Base-by-base conservation (phyloP, 768 basidiomycete species). In the Phaeotremella fagi region DNA sequence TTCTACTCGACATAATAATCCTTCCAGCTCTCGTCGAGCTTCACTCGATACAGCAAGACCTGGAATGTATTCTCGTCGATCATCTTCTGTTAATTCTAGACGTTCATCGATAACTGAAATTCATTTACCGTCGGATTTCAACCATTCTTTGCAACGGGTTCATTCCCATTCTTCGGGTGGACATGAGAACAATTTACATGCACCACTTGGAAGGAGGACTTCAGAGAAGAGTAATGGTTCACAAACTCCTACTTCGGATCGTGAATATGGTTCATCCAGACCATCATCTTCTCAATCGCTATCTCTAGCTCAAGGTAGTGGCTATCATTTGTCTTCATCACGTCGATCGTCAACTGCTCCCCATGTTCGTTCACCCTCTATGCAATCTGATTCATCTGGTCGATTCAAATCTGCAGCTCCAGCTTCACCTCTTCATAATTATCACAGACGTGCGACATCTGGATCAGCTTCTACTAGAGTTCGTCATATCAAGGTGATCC, bases 41-140 rank as follows among this genome's bases (percentile, higher is more conserved):
- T 73, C 73, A 16, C 60, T 71, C 0, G 70, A 84, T 51, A 75
- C 79, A 15, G 84, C 85, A 47, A 81, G 88, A 15, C 83, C 83
- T 0, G 86, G 86, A 0, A 75, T 84, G 37, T 87, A 87, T 0
- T 92, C 90, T 22, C 82, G 87, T 43, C 83, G 91, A 24, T 92
- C 90, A 14, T 91, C 88, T 70, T 90, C 88, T 53, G 86, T 91
- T 59, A 91, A 90, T 68, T 95, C 91, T 4, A 79, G 86, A 29
- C 78, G 90, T 20, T 85, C 83, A 0, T 84, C 83, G 7, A 73
- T 79, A 11, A 78, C 79, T 20, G 83, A 82, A 1, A 71, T 76
- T 47, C 79, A 80, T 42, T 65, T 86, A 6, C 57, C 63, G 6
- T 31, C 86, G 84, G 51, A 83, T 82, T 7, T 47, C 25, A 81